phyloP scores from a whole-genome alignment of 352 stramenopile genomes.

The Pythium oligandrum region DNA sequence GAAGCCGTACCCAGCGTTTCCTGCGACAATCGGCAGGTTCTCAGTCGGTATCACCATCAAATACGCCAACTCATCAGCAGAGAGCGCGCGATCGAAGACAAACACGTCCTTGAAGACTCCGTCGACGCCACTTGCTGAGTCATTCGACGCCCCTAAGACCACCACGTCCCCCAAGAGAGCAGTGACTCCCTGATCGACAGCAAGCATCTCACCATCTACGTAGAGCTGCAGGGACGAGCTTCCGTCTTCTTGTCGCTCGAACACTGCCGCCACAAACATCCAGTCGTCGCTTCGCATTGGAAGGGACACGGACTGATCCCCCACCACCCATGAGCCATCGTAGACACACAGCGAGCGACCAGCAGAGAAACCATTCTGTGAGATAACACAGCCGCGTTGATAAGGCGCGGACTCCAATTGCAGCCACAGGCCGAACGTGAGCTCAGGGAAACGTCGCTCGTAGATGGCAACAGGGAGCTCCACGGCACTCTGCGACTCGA shows the following conservation, averaged over 20 bases:
- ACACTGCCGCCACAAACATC: slow-evolving; percentile 38
- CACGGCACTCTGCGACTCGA: slow-evolving; percentile 22
- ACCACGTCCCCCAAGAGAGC: background rate
- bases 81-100: slow-evolving; percentile 34
- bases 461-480: slow-evolving; percentile 31
- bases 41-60: slow-evolving; percentile 23
- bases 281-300: slow-evolving; percentile 20
- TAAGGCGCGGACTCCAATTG: slow-evolving; percentile 14
- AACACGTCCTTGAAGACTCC: slow-evolving; percentile 39
- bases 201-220: slow-evolving; percentile 14
- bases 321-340: slow-evolving; percentile 27
- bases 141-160: slow-evolving; percentile 13
- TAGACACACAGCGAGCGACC: slow-evolving; percentile 38
- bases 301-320: slow-evolving; percentile 3
- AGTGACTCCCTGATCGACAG: background rate
- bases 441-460: slow-evolving; percentile 9
- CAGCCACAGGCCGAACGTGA: slow-evolving; percentile 45
- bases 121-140: slow-evolving; percentile 22
- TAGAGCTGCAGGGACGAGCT: slow-evolving; percentile 11
- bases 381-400: slow-evolving; percentile 31
- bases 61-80: slow-evolving; percentile 29
- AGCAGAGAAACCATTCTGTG: slow-evolving; percentile 28
- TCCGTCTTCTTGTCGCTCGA: slow-evolving; percentile 9
- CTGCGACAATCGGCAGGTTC: slow-evolving; percentile 11
- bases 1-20: slow-evolving; percentile 25